Percentiles rank a stretch among this genome's conserved stretches.
Conservation (phyloP, 1,284 basidiomycete genomes). For the Meira nashicola region DNA sequence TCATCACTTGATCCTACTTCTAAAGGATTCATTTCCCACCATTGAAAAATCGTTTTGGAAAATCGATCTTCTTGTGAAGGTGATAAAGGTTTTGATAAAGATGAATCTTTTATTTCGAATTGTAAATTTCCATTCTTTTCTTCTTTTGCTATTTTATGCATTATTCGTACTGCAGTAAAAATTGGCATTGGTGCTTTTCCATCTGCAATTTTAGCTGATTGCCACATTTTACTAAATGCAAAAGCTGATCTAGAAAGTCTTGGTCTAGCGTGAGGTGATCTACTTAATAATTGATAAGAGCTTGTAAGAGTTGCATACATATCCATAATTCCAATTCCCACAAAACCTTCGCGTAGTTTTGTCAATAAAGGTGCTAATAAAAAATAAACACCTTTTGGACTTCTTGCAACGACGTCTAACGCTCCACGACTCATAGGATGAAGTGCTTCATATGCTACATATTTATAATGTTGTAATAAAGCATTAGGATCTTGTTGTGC, state of each 20-base stretch:
- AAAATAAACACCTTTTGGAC: conserved; percentile 41
- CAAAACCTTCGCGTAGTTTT: conserved; percentile 36
- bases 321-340: conserved; percentile 48
- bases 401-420: conserved; percentile 40
- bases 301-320: conserved; percentile 46
- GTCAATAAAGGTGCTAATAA: conserved; percentile 41
- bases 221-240: conserved; percentile 44
- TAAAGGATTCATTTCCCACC: conserved; percentile 52
- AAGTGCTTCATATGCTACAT: conserved; percentile 36
- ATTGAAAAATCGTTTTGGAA: conserved; percentile 35
- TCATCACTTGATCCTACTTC: conserved; percentile 50
- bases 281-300: conserved; percentile 11
- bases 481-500: conserved; percentile 28
- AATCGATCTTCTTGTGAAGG: not conserved
- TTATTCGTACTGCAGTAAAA: conserved; percentile 39
- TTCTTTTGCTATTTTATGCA: not conserved
- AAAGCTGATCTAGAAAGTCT: conserved; percentile 41
- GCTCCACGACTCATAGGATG: conserved; percentile 47
- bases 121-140: not conserved
- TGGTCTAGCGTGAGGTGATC: conserved; percentile 10
- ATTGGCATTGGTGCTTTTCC: conserved; percentile 39
- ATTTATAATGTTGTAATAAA: conserved; percentile 33
- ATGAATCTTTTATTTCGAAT: not conserved
- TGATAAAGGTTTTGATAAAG: not conserved
- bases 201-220: conserved; percentile 22